Conservation (phyloP, 129 eudicot genomes). For the Tagetes erecta region DNA sequence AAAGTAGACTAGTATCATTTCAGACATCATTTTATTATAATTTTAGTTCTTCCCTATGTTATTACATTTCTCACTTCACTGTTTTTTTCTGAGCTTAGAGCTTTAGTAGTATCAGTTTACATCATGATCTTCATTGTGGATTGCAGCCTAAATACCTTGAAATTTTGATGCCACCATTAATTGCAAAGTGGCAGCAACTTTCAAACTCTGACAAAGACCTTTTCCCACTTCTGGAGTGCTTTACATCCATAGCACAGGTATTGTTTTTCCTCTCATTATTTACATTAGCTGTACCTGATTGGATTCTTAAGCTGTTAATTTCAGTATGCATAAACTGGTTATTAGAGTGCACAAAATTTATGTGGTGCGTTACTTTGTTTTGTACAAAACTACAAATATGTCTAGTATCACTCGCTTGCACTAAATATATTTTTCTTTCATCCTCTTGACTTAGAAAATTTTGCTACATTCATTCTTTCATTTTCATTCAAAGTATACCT, state of each 20-base stretch:
- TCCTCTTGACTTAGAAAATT: not conserved
- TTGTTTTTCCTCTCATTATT: not conserved
- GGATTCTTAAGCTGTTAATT: not conserved
- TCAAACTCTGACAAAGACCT: slow-evolving; percentile 85
- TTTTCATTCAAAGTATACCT: not conserved
- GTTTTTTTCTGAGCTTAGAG: not conserved
- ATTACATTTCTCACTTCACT: not conserved
- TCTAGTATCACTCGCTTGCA: not conserved
- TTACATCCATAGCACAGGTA: slow-evolving; percentile 98
- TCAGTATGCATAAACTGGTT: not conserved
- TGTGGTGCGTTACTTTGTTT: not conserved
- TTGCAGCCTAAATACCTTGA: slow-evolving; percentile 86
- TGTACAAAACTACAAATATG: not conserved
- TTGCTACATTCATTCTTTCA: not conserved
- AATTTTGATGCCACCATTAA: slow-evolving; percentile 92
- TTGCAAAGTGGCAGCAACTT: slow-evolving; percentile 96
- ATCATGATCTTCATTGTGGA: slow-evolving; percentile 15
- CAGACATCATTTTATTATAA: not conserved
- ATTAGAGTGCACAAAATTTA: not conserved
- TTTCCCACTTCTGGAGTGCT: slow-evolving; percentile 95
- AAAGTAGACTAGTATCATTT: not conserved
- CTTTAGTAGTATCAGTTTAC: not conserved
- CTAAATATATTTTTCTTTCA: not conserved
- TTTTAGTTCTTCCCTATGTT: not conserved
- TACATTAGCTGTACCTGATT: not conserved